Conservation (phyloP, 1,139 yeast genomes). For the Blastobotrys illinoisensis region DNA sequence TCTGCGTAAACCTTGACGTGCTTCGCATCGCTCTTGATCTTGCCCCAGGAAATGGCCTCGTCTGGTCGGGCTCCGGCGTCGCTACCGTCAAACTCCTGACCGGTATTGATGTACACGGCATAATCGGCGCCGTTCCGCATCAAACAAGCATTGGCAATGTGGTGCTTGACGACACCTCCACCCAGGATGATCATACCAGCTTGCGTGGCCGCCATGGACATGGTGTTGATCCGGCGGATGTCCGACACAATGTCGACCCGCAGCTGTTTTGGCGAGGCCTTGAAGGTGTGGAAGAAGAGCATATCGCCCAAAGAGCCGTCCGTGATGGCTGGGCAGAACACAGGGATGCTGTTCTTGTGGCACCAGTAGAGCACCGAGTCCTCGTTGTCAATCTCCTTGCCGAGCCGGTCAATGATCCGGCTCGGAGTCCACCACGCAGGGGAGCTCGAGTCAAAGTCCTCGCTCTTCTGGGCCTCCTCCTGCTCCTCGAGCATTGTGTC, state of each 20-base stretch:
- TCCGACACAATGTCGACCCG: slow-evolving; percentile 91
- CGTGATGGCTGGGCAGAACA: slow-evolving; percentile 94
- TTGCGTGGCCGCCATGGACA: slow-evolving; percentile 91
- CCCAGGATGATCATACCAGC: slow-evolving; percentile 97
- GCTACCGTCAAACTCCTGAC: slow-evolving; percentile 97
- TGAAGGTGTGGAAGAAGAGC: slow-evolving; percentile 97
- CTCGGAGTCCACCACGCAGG: slow-evolving; percentile 83
- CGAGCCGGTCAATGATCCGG: slow-evolving; percentile 81
- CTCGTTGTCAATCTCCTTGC: slow-evolving; percentile 92
- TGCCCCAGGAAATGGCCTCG: slow-evolving; percentile 99
- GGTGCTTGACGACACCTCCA: slow-evolving; percentile 95
- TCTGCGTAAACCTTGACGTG: slow-evolving; percentile 92
- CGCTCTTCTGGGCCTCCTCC: slow-evolving; percentile 50
- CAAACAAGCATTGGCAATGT: slow-evolving; percentile 93
- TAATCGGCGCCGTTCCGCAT: slow-evolving; percentile 99
- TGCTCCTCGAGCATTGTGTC: slow-evolving; percentile 88
- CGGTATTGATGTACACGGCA: slow-evolving; percentile 95
- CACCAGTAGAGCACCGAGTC: slow-evolving; percentile 97
- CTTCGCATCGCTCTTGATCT: slow-evolving; percentile 89
- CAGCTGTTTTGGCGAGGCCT: slow-evolving; percentile 82
- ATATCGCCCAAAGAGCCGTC: slow-evolving; percentile 98
- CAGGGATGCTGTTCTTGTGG: slow-evolving; percentile 90
- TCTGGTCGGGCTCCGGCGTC: slow-evolving; percentile 99
- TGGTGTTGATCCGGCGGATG: slow-evolving; percentile 80
- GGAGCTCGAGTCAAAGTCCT: slow-evolving; percentile 57